These are phyloP conservation scores for Neoboletus subvelutipes DNA, from an alignment of 768 basidiomycete genomes.

Conservation along the genomic window DNA sequence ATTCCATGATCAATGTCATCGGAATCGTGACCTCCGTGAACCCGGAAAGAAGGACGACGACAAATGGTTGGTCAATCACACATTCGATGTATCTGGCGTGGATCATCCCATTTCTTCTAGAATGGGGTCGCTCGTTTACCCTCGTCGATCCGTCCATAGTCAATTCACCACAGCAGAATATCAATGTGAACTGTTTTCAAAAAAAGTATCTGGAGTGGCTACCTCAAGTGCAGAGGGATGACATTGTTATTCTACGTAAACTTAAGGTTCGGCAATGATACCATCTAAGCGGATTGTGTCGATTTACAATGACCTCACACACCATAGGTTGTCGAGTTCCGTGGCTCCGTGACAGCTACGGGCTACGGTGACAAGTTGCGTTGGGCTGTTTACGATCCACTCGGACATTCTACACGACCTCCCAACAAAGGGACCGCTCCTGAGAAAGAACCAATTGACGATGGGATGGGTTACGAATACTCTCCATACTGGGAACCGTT, in stretches of 20 bases:
- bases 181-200: slow-evolving; percentile 53
- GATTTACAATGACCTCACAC: neutral
- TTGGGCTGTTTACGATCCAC: slow-evolving; percentile 56
- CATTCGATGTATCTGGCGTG: neutral
- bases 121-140: slow-evolving; percentile 43
- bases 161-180: slow-evolving; percentile 20
- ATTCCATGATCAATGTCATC: slow-evolving; percentile 29
- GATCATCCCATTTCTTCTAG: slow-evolving; percentile 32
- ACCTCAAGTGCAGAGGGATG: slow-evolving; percentile 46
- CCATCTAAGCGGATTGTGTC: neutral
- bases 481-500: slow-evolving; percentile 47
- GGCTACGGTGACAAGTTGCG: slow-evolving; percentile 48
- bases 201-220: slow-evolving; percentile 48
- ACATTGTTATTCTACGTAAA: slow-evolving; percentile 50
- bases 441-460: slow-evolving; percentile 28
- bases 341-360: slow-evolving; percentile 35
- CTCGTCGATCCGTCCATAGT: slow-evolving; percentile 54
- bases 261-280: slow-evolving; percentile 43
- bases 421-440: slow-evolving; percentile 40
- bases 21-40: slow-evolving; percentile 28
- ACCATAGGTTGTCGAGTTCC: slow-evolving; percentile 35
- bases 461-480: slow-evolving; percentile 40
- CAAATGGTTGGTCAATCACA: slow-evolving; percentile 26
- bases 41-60: slow-evolving; percentile 16
- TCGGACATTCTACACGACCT: slow-evolving; percentile 37